A percentile compares a stretch with the other conserved stretches of the same genome.
These are phyloP conservation scores for Phytophthora capsici DNA, from an alignment of 352 stramenopile genomes.

Conservation along the genomic window DNA sequence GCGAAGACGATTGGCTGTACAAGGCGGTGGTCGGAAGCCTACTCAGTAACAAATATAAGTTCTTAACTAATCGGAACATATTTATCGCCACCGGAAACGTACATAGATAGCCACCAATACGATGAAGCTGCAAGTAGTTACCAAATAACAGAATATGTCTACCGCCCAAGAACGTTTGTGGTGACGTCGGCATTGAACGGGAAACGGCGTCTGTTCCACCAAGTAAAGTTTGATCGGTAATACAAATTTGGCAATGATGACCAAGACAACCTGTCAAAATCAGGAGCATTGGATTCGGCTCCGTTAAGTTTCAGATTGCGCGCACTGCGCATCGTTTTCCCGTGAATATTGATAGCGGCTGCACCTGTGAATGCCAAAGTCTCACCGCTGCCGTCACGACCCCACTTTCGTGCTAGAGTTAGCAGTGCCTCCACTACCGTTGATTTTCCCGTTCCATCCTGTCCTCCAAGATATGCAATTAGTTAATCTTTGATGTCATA, in stretches of 20 bases:
- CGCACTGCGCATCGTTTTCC: neutral
- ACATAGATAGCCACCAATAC: slow-evolving; percentile 25
- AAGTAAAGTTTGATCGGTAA: slow-evolving; percentile 30
- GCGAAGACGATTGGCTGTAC: neutral
- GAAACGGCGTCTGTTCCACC: slow-evolving; percentile 18
- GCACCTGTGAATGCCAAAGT: neutral
- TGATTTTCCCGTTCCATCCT: neutral
- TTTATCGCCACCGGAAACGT: neutral
- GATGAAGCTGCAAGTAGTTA: slow-evolving; percentile 35
- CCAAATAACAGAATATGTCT: slow-evolving; percentile 31
- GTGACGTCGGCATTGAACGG: neutral
- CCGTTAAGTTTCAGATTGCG: slow-evolving; percentile 2
- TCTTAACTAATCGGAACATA: neutral
- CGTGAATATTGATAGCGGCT: neutral
- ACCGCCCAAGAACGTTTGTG: slow-evolving; percentile 23
- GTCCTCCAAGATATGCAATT: too few relatives aligned
- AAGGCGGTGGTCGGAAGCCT: slow-evolving; percentile 2
- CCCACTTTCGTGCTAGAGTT: neutral
- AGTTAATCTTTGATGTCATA: too few relatives aligned
- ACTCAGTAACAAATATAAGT: neutral
- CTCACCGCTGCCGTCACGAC: neutral
- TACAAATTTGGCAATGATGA: slow-evolving; percentile 38
- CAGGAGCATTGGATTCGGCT: neutral
- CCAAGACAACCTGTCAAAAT: slow-evolving; percentile 22
- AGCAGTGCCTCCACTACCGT: neutral